These are phyloP conservation scores for Fusarium brevicatenulatum DNA, from an alignment of 2,329 filamentous ascomycete genomes.

Conservation along the genomic window DNA sequence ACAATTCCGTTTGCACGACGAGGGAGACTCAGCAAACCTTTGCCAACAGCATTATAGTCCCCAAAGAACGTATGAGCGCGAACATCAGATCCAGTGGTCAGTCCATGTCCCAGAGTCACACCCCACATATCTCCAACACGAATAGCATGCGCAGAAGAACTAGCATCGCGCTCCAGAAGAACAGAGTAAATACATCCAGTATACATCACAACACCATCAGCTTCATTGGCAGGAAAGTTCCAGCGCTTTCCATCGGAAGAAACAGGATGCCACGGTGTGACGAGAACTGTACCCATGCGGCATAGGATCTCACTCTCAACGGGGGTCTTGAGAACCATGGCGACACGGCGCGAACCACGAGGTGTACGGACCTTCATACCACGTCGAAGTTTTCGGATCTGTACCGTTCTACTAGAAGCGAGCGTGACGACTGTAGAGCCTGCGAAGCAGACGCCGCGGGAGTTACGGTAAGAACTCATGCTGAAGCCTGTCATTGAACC, in stretches of 20 bases:
- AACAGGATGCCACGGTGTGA: conserved; percentile 71
- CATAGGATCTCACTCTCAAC: conserved; percentile 56
- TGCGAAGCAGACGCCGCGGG: conserved; percentile 62
- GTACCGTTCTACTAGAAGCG: conserved; percentile 51
- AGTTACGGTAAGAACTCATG: conserved; percentile 58
- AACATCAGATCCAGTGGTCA: conserved; percentile 49
- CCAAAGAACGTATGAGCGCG: conserved; percentile 67
- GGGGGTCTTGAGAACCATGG: conserved; percentile 61
- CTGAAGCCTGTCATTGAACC: conserved; percentile 34
- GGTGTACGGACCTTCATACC: conserved; percentile 64
- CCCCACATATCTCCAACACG: conserved; percentile 59
- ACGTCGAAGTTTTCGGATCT: conserved; percentile 55
- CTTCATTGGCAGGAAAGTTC: conserved; percentile 58
- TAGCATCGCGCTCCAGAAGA: conserved; percentile 59
- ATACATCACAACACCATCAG: conserved; percentile 51
- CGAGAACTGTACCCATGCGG: conserved; percentile 57
- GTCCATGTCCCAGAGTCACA: conserved; percentile 68
- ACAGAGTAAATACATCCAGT: conserved; percentile 67
- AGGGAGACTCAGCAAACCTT: conserved; percentile 51
- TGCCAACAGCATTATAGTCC: conserved; percentile 56
- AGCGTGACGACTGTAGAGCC: conserved; percentile 59
- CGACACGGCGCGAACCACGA: conserved; percentile 58
- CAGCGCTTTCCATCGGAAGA: conserved; percentile 52
- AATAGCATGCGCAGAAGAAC: conserved; percentile 61
- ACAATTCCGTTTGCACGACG: conserved; percentile 54